Base-by-base conservation (phyloP, 2,329 filamentous ascomycete species). In the Fusarium proliferatum region DNA sequence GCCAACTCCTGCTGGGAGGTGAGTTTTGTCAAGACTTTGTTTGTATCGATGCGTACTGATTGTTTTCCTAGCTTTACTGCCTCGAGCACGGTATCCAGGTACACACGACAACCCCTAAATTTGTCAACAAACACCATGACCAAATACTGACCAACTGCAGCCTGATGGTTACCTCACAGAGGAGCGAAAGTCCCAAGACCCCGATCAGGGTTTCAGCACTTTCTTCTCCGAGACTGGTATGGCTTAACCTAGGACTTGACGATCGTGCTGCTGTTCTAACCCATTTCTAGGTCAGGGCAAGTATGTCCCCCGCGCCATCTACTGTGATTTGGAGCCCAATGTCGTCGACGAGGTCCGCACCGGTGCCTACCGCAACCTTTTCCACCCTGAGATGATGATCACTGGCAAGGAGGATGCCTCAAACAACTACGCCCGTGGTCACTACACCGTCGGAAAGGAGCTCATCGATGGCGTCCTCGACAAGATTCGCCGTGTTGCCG, bases 1-100 rank as follows among this genome's bases (percentile, higher is more conserved):
- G 96, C 96, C 88, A 99, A 99, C 90, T 96, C 96, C 81, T 98
- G 96, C 92, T 99, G 96, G 96, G 96, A 99, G 95, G 96, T 99
- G 88, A 89, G 94, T 89, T 82, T 70, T 67, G 51, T 72, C 34
- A 49, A 46, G 11, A 28, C 10, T 62, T 23, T 65, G 39, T 80
- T 84, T 74, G 79, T 72, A 38, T 71, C 38, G 30, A 45, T 67
- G n/a, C 46, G 73, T 53, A 65, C 73, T 77, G 49, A 76, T 43
- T 56, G 57, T 60, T 53, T 77, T 79, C 74, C 77, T 74, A 99
- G 96, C 94, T 99, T 76, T 99, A 99, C 92, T 99, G 96, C 88
- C 94, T 99, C 82, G 96, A 99, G 91, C 96, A 99, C 86, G 96
- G 96, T 82, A 99, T 99, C 81, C 94, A 97, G 93, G 95, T 97